Evolutionary conservation across 1,284 basidiomycete species (phyloP), one percentile per base, ranked within the genome.

Genomic region (Tilletiopsis washingtonensis): DNA sequence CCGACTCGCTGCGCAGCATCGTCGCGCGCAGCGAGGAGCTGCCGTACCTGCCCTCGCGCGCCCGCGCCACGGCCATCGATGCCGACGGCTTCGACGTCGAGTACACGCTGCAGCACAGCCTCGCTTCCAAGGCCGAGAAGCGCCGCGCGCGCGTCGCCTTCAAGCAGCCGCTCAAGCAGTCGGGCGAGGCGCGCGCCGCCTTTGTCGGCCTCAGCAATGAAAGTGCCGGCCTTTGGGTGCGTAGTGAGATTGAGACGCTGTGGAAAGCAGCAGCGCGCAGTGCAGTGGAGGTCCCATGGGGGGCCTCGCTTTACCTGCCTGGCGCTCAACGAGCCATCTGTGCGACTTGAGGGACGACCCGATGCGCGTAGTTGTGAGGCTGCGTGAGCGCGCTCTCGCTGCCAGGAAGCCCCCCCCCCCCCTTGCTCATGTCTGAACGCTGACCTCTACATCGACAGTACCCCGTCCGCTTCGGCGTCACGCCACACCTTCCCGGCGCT

Each of bases 1-100:
- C 12, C 12, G 46, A 36, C 42, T 49, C 46, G 29, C 40, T 52
- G 9, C 40, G 15, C 3, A 17, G 34, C 50, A 52, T 52, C 24
- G 50, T 52, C 7, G 15, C 29, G 27, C 36, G 40, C 20, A 27
- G 19, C 38, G 23, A 37, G 25, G 15, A 17, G 14, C 39, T 47
- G 15, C 26, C 45, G 9, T 9, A 7, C 9, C 45, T 26, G 11
- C 50, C 50, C 5, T n/a, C 6, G 3, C 32, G 15, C 21, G 50
- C 32, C 15, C 17, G 32, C 15, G 24, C 43, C 19, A n/a, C 38
- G 6, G 17, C 36, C 3, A 40, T 52, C 37, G 37, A 47, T 25
- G 3, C 46, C 17, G 27, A 29, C 6, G 44, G 50, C 1, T 52
- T 52, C 38, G 40, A 36, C 11, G 24, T 47, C 14, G 50, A 52